Conservation (phyloP, 257 asterid genomes). For the Jasminum sambac region DNA sequence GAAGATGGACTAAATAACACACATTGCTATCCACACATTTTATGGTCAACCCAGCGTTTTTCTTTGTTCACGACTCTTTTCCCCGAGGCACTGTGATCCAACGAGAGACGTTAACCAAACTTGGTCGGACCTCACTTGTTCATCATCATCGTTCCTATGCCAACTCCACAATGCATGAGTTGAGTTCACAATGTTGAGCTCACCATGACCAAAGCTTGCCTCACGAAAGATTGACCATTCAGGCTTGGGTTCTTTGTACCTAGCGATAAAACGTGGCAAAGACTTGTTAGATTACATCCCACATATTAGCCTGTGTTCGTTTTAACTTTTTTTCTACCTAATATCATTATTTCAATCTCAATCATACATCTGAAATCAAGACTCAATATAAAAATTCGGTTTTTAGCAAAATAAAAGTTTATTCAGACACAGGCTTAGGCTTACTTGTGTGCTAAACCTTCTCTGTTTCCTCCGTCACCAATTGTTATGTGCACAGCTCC, state of each 20-base stretch:
- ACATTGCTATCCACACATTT: neutral
- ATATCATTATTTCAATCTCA: no score
- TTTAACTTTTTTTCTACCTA: no score
- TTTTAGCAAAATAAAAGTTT: no score
- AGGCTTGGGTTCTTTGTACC: conserved; percentile 64
- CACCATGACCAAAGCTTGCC: conserved; percentile 98
- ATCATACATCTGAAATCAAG: no score
- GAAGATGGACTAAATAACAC: neutral
- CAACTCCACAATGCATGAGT: conserved; percentile 95
- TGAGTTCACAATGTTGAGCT: conserved; percentile 59
- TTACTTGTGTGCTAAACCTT: conserved; percentile 80
- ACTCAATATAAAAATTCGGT: no score
- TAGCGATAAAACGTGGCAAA: conserved; percentile 22
- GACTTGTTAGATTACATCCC: conserved; percentile 15
- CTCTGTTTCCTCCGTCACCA: conserved; percentile 95
- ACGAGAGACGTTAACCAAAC: conserved; percentile 61
- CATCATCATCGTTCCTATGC: conserved; percentile 91
- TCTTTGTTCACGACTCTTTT: conserved; percentile 34
- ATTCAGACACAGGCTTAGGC: conserved; percentile 21
- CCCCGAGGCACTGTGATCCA: conserved; percentile 52
- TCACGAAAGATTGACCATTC: conserved; percentile 89
- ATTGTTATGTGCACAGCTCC: conserved; percentile 87
- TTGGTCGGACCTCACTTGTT: conserved; percentile 72
- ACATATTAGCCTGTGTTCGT: neutral
- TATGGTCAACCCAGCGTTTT: conserved; percentile 39